Conservation (phyloP, 768 basidiomycete genomes). For the Termitomyces titanicus region DNA sequence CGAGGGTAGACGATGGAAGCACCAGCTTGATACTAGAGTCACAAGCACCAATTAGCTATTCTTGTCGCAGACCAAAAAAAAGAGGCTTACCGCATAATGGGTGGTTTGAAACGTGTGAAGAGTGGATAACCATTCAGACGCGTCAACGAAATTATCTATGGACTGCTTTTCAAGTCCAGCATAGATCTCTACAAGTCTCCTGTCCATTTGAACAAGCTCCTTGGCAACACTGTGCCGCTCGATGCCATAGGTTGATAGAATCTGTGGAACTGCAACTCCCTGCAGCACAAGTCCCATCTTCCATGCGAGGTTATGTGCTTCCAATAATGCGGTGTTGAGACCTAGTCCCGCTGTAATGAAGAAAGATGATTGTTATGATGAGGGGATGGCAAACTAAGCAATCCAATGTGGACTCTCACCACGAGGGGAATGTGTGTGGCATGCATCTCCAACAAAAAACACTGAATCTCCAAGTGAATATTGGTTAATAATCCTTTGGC, state of each 20-base stretch:
- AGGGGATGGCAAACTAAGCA: no score
- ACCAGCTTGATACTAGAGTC: constrained; percentile 12
- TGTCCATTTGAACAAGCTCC: constrained; percentile 11
- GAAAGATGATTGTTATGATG: background rate
- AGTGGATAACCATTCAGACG: constrained; percentile 10
- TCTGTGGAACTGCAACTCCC: constrained; percentile 9
- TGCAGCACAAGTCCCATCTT: constrained; percentile 13
- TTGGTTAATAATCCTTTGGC: constrained; percentile 12
- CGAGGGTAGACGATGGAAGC: constrained; percentile 14
- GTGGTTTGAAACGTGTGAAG: constrained; percentile 13
- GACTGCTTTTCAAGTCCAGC: constrained; percentile 16
- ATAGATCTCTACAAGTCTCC: constrained; percentile 13
- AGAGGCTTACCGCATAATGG: constrained; percentile 9
- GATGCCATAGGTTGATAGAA: constrained; percentile 9
- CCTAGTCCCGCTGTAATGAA: constrained; percentile 10
- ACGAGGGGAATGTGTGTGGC: constrained; percentile 16
- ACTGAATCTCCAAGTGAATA: constrained; percentile 8
- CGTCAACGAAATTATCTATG: constrained; percentile 10
- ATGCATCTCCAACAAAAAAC: constrained; percentile 15
- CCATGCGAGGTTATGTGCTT: constrained; percentile 15
- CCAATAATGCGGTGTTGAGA: constrained; percentile 14
- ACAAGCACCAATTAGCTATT: background rate
- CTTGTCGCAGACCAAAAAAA: background rate
- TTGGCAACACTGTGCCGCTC: constrained; percentile 13
- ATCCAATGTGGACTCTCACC: background rate